Percentiles rank a stretch among this genome's conserved stretches.
Conservation (phyloP, 176 grass and related monocot species). For the Paspalum notatum region DNA sequence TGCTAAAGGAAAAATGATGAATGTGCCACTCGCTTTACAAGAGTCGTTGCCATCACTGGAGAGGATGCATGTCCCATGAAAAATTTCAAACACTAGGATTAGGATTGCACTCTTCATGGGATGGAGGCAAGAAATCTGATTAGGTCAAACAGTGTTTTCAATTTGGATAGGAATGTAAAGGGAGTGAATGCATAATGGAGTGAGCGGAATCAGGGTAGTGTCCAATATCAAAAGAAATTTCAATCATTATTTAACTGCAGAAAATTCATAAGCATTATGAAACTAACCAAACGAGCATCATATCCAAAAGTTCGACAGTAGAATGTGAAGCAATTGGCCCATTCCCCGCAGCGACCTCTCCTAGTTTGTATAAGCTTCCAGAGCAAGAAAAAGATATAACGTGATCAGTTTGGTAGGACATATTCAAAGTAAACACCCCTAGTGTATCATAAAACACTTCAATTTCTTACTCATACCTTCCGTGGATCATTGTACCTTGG, state of each 20-base stretch:
- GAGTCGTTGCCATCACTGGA: too few species aligned
- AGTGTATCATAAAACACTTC: conserved; percentile 26
- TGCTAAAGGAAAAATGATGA: too few species aligned
- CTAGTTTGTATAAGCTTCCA: conserved; percentile 92
- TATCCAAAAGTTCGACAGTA: conserved; percentile 95
- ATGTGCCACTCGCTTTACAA: too few species aligned
- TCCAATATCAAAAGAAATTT: conserved; percentile 6
- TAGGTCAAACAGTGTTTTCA: not conserved
- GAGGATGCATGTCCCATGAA: too few species aligned
- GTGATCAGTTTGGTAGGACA: conserved; percentile 4
- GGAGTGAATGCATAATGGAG: not conserved
- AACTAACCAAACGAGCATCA: conserved; percentile 92
- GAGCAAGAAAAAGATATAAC: conserved; percentile 35
- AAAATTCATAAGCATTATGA: conserved; percentile 28
- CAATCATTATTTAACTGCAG: conserved; percentile 23
- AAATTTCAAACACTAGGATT: too few species aligned
- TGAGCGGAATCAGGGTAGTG: not conserved
- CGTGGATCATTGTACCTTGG: conserved; percentile 87
- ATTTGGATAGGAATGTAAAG: not conserved
- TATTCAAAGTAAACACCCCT: conserved; percentile 22
- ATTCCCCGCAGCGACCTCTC: conserved; percentile 96
- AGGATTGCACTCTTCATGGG: too few species aligned
- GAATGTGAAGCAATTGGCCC: conserved; percentile 97
- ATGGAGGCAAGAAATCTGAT: not conserved
- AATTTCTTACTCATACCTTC: conserved; percentile 65